These are phyloP conservation scores for Albizia julibrissin DNA, from an alignment of 306 rosid genomes.

Conservation along the genomic window DNA sequence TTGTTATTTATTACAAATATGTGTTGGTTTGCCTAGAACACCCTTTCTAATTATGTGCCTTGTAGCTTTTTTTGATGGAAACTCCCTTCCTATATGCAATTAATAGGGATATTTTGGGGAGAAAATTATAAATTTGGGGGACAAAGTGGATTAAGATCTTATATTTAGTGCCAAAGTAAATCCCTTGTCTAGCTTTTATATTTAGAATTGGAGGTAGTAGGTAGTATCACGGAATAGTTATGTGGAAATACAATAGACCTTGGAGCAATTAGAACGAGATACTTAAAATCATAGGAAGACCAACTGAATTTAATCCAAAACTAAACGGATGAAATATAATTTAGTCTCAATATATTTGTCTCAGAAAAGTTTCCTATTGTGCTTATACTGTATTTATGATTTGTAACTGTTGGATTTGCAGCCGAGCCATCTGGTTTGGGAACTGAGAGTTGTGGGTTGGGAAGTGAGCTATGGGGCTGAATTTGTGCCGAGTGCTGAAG, in stretches of 20 bases:
- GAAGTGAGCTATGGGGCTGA: slow-evolving; percentile 88
- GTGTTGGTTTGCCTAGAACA: no score
- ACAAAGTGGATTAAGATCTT: no score
- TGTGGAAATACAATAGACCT: neutral
- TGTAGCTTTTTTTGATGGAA: no score
- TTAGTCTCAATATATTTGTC: neutral
- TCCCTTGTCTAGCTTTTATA: no score
- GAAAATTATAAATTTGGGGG: no score
- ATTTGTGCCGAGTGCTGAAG: slow-evolving; percentile 72
- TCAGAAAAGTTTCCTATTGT: neutral
- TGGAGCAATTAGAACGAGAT: neutral
- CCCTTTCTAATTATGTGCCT: no score
- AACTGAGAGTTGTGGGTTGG: slow-evolving; percentile 83
- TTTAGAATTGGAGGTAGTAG: no score
- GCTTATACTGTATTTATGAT: neutral
- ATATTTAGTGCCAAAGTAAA: no score
- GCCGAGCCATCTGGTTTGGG: slow-evolving; percentile 71
- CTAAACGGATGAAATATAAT: neutral
- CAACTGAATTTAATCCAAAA: neutral
- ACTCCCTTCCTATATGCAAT: no score
- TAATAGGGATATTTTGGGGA: no score
- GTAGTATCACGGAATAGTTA: neutral
- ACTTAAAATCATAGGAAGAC: neutral
- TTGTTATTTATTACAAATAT: no score
- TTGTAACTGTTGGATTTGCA: slow-evolving; percentile 36